Evolutionary conservation across 1,139 yeast genomes (phyloP).

Genomic region (Saccharomyces hybrid): DNA sequence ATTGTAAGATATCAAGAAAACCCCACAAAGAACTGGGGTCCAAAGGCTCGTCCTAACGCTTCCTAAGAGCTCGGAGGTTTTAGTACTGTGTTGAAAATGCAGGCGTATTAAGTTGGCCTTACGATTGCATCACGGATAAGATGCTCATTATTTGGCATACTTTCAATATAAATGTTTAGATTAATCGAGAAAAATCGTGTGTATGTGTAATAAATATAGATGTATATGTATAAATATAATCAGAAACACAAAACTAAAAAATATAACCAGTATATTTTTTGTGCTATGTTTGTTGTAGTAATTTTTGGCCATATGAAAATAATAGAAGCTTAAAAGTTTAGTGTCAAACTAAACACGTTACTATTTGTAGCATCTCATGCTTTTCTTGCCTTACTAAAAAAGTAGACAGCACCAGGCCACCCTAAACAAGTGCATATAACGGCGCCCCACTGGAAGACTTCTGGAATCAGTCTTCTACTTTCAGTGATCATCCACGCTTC

Average conservation of each 20-base stretch:
- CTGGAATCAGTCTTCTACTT: slow-evolving; percentile 17
- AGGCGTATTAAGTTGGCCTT: background rate
- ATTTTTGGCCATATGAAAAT: background rate
- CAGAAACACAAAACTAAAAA: background rate
- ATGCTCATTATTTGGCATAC: background rate
- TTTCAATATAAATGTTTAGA: background rate
- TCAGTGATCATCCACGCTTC: slow-evolving; percentile 20
- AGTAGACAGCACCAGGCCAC: slow-evolving; percentile 24
- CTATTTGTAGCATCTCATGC: background rate
- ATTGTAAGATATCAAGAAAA: slow-evolving; percentile 84
- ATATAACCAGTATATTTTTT: background rate
- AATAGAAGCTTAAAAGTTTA: background rate
- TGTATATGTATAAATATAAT: background rate
- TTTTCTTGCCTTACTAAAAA: slow-evolving; percentile 4
- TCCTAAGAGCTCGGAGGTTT: background rate
- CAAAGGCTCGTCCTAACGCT: slow-evolving; percentile 60
- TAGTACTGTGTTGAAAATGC: background rate
- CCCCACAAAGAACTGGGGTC: slow-evolving; percentile 95
- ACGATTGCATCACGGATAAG: background rate
- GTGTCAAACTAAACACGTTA: background rate
- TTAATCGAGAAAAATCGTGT: background rate
- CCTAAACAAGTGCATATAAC: slow-evolving; percentile 17
- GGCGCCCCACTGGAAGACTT: slow-evolving; percentile 17
- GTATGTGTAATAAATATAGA: background rate
- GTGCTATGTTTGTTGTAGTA: background rate